These are phyloP conservation scores for Neurospora sp. DNA, from an alignment of 495 filamentous ascomycete genomes.

Conservation along the genomic window DNA sequence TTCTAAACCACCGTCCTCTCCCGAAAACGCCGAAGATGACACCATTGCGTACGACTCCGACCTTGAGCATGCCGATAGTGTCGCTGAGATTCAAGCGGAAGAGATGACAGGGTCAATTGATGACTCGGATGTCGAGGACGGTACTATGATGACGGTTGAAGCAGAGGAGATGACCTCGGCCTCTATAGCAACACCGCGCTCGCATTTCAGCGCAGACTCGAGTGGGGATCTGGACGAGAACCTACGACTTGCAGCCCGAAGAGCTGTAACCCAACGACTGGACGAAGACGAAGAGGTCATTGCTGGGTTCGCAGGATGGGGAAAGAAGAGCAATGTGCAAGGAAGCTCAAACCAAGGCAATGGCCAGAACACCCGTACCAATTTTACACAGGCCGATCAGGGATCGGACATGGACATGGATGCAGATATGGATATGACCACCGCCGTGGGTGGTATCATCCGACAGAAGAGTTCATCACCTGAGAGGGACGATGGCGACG, in stretches of 20 bases:
- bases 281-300: constrained; percentile 76
- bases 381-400: constrained; percentile 12
- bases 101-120: constrained; percentile 42
- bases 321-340: constrained; percentile 21
- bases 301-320: constrained; percentile 45
- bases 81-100: constrained; percentile 42
- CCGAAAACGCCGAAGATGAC: constrained; percentile 54
- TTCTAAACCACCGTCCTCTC: constrained; percentile 55
- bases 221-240: constrained; percentile 64
- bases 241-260: constrained; percentile 61
- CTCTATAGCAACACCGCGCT: constrained; percentile 48
- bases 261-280: constrained; percentile 60
- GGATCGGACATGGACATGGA: constrained; percentile 32
- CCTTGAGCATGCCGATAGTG: constrained; percentile 51
- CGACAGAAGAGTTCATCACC: constrained; percentile 17
- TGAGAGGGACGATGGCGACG: constrained; percentile 40
- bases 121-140: constrained; percentile 57
- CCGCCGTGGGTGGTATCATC: constrained; percentile 46
- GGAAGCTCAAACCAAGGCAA: constrained; percentile 1
- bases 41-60: constrained; percentile 61
- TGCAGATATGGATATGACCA: constrained; percentile 48
- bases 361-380: constrained; percentile 6
- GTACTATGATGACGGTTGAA: constrained; percentile 63
- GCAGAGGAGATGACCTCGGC: constrained; percentile 59
- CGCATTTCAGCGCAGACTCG: constrained; percentile 49